Conservation (phyloP, 495 filamentous ascomycete species). For the Annulohypoxylon bovei region DNA sequence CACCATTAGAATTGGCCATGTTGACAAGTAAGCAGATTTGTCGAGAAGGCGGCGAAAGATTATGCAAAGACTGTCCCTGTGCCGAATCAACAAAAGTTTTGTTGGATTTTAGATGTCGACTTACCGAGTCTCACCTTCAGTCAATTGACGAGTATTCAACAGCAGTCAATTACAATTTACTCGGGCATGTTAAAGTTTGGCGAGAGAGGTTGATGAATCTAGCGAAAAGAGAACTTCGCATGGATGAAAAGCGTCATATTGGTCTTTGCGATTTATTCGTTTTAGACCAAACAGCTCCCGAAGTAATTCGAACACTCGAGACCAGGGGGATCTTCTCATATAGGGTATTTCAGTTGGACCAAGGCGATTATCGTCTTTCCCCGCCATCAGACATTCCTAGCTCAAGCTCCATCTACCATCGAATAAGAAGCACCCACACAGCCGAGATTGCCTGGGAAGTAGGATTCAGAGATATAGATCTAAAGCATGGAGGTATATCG, state of each 20-base stretch:
- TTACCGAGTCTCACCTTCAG: background rate
- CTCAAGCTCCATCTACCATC: background rate
- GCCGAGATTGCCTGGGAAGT: background rate
- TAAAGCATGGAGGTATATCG: background rate
- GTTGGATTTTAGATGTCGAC: background rate
- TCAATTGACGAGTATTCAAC: background rate
- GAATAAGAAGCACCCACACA: background rate
- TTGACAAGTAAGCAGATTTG: background rate
- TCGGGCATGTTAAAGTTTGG: conserved; percentile 2
- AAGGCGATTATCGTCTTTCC: background rate
- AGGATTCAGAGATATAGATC: background rate
- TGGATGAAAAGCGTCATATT: background rate
- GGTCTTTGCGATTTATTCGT: background rate
- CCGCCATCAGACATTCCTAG: background rate
- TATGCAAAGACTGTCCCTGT: background rate
- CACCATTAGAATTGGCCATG: background rate
- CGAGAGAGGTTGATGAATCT: background rate
- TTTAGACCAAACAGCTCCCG: background rate
- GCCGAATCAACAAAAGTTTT: background rate
- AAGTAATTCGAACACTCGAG: conserved; percentile 2
- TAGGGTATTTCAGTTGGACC: background rate
- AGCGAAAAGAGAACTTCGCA: background rate
- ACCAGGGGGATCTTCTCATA: background rate
- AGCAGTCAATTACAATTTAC: background rate
- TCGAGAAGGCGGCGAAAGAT: background rate